phyloP scores from a whole-genome alignment of 148 eudicot genomes.

The Silene latifolia region DNA sequence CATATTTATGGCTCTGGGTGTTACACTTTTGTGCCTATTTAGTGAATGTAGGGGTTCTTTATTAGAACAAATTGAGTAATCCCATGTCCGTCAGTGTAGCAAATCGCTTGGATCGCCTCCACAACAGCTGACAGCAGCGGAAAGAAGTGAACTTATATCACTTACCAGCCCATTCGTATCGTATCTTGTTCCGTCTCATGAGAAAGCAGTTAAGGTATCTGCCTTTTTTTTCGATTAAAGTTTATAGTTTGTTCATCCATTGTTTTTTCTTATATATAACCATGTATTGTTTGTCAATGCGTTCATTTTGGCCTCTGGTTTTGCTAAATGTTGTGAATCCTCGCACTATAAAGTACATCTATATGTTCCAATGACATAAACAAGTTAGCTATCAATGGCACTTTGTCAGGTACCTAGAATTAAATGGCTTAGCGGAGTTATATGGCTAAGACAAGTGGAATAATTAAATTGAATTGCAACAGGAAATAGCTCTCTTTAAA shows the following conservation, averaged over 20 bases:
- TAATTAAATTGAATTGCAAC: too few relatives aligned
- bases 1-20: too few relatives aligned
- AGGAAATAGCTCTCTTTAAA: too few relatives aligned
- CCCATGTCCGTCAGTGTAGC: too few relatives aligned
- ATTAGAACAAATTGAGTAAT: too few relatives aligned
- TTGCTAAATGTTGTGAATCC: not conserved
- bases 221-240: not conserved
- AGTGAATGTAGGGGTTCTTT: too few relatives aligned
- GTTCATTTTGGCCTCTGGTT: not conserved
- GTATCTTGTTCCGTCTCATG: slow-evolving; percentile 81
- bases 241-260: not conserved
- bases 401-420: not conserved
- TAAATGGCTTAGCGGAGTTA: not conserved
- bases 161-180: slow-evolving; percentile 51
- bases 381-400: not conserved
- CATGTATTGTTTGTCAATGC: not conserved
- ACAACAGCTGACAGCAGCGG: slow-evolving; percentile 67
- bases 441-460: too few relatives aligned
- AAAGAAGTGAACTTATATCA: slow-evolving; percentile 64
- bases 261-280: not conserved
- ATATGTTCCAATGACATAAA: not conserved
- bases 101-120: slow-evolving; percentile 86
- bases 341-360: not conserved
- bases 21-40: too few relatives aligned
- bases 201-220: slow-evolving; percentile 58